These are phyloP conservation scores for Salix udensis DNA, from an alignment of 345 rosid genomes.

Conservation along the genomic window DNA sequence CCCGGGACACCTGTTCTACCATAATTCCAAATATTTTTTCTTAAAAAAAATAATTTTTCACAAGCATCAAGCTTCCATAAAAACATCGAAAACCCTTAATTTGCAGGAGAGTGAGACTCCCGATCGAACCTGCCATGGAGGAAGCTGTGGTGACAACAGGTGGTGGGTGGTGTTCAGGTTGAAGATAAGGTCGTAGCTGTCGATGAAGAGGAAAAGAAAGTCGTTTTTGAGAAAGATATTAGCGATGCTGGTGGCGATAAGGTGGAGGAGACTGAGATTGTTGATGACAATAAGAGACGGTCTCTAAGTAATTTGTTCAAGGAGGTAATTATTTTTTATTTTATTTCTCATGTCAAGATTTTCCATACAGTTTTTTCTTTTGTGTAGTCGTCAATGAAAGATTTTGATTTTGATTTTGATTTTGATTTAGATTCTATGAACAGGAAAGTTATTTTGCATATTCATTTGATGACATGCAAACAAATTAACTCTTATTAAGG, in stretches of 20 bases:
- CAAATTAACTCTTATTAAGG: too few relatives aligned
- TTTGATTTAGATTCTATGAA: too few relatives aligned
- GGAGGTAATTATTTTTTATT: not conserved
- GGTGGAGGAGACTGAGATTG: constrained; percentile 20
- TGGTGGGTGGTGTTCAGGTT: constrained; percentile 5
- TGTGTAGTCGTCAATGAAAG: too few relatives aligned
- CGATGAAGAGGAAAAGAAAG: constrained; percentile 26
- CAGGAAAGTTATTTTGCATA: too few relatives aligned
- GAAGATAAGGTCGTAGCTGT: not conserved
- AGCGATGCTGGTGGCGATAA: not conserved
- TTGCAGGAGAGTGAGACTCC: constrained; percentile 26
- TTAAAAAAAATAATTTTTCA: not conserved
- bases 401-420: too few relatives aligned
- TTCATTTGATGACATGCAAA: too few relatives aligned
- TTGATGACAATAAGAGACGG: constrained; percentile 29
- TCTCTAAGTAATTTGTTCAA: constrained; percentile 43
- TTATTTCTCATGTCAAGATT: too few relatives aligned
- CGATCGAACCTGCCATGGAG: constrained; percentile 13
- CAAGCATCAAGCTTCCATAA: not conserved
- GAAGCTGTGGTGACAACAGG: constrained; percentile 8
- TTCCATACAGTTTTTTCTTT: too few relatives aligned
- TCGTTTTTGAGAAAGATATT: constrained; percentile 14
- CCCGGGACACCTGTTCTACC: constrained; percentile 18
- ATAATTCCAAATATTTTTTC: not conserved
- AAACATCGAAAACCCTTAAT: not conserved